phyloP scores from a whole-genome alignment of 108 stramenopile species.

The Pseudonitzschia pungens region DNA sequence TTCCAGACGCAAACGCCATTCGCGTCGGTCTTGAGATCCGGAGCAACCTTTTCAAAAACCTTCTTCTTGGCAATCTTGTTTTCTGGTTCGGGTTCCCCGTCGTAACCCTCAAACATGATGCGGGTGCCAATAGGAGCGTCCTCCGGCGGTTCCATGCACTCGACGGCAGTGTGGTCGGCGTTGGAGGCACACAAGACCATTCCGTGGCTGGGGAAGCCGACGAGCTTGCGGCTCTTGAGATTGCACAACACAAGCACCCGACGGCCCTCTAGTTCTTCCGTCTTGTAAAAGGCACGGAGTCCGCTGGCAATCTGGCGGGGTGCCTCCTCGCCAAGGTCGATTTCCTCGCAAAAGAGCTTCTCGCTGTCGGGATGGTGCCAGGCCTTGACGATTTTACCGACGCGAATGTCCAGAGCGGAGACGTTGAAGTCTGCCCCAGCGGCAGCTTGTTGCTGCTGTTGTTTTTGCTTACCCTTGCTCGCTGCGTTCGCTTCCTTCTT shows the following conservation, averaged over 20 bases:
- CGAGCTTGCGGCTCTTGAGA: conserved; percentile 83
- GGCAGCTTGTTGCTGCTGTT: conserved; percentile 17
- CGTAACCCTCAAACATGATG: conserved; percentile 67
- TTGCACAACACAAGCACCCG: conserved; percentile 95
- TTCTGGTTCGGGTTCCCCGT: conserved; percentile 80
- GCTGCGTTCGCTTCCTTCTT: conserved; percentile 20
- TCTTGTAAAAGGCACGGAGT: conserved; percentile 85
- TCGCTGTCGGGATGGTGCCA: conserved; percentile 97
- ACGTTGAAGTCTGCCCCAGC: conserved; percentile 45
- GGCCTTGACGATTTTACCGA: conserved; percentile 89
- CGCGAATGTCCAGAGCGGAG: conserved; percentile 88
- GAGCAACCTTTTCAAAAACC: conserved; percentile 80
- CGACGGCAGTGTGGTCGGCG: conserved; percentile 75
- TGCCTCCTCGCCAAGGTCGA: conserved; percentile 90
- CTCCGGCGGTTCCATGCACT: conserved; percentile 80
- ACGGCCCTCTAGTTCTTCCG: conserved; percentile 72
- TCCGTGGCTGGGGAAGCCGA: conserved; percentile 88
- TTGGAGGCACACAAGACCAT: conserved; percentile 92
- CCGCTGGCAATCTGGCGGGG: conserved; percentile 94
- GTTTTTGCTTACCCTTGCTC: conserved; percentile 17
- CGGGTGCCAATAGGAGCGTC: conserved; percentile 80
- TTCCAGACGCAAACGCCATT: conserved; percentile 81
- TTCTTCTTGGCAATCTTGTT: conserved; percentile 91
- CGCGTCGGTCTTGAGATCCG: conserved; percentile 76
- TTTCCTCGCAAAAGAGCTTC: conserved; percentile 95